Conservation (phyloP, 345 rosid genomes). For the Aquilaria malaccensis region DNA sequence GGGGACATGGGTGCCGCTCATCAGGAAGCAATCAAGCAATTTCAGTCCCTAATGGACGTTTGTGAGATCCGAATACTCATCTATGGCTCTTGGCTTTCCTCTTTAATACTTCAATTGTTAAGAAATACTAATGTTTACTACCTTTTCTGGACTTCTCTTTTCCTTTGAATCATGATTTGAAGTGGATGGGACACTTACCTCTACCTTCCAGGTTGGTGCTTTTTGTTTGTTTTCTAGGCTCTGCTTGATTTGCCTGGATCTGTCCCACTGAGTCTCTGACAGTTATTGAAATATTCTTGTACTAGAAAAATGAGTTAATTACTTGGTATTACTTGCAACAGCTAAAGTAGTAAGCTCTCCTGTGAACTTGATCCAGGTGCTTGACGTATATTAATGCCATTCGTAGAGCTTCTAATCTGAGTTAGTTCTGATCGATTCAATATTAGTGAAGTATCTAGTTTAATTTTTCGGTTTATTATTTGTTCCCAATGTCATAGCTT, state of each 20-base stretch:
- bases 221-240: not conserved
- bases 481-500: no score
- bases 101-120: not conserved
- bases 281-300: not conserved
- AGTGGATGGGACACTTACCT: conserved; percentile 67
- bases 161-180: conserved; percentile 11
- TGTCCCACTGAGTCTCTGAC: conserved; percentile 6
- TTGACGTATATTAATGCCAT: not conserved
- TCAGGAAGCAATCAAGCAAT: conserved; percentile 70
- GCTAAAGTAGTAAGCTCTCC: not conserved
- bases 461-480: no score
- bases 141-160: conserved; percentile 4
- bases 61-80: conserved; percentile 35
- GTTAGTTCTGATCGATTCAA: no score
- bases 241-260: conserved; percentile 14
- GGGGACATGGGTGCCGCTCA: conserved; percentile 39
- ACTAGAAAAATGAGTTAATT: not conserved
- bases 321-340: no score
- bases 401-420: no score
- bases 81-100: not conserved
- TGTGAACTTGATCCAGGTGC: conserved; percentile 21
- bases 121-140: not conserved
- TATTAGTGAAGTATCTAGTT: no score
- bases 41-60: conserved; percentile 59
- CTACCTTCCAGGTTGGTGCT: conserved; percentile 59